Base-by-base conservation (phyloP, 2,329 filamentous ascomycete species). In the Samsoniella hepiali region DNA sequence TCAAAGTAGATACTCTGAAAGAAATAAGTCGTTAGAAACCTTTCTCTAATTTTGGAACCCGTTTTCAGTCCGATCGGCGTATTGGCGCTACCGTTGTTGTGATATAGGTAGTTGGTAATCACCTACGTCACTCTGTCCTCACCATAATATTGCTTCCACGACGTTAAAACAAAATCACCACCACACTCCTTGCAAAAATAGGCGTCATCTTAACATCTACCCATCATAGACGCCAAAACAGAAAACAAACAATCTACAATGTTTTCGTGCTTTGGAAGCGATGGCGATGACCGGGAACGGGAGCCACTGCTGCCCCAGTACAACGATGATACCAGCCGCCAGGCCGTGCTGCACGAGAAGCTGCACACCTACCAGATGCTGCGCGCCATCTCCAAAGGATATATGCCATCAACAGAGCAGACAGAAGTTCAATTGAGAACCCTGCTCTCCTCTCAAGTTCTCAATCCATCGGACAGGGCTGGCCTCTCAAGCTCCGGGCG, bases 311-410 rank as follows among this genome's bases (percentile, higher is more conserved):
- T 97, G 56, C 91, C 93, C 64, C 88, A 88, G 70, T 95, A 95
- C 81, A 82, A 87, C 70, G 89, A 96, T 75, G 91, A 95, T 70
- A 96, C 93, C 1, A 78, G 82, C 38, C 79, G 93, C 61, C 91
- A 97, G 82, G 83, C 87, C 82, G 87, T 70, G 22, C 83, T 96
- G 64, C 91, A 94, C 72, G 88, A 94, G 75, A 97, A 97, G 81
- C 84, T 98, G 65, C 94, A 97, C 77, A 89, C 89, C 32, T 97
- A 97, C 73, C 92, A 97, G 80, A 96, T 97, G 89, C 74, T 93
- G 34, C 85, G 91, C 60, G 94, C 94, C 62, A 75, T 97, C 10
- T 85, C 85, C 1, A 86, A 91, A 71, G 94, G 94, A 6, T 97
- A 88, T 76, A 93, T 98, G 90, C 94, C 94, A 54, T 95, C 91